Evolutionary conservation across 345 rosid species (phyloP), one percentile per base, ranked within the genome.

Genomic region (Corchorus olitorius): DNA sequence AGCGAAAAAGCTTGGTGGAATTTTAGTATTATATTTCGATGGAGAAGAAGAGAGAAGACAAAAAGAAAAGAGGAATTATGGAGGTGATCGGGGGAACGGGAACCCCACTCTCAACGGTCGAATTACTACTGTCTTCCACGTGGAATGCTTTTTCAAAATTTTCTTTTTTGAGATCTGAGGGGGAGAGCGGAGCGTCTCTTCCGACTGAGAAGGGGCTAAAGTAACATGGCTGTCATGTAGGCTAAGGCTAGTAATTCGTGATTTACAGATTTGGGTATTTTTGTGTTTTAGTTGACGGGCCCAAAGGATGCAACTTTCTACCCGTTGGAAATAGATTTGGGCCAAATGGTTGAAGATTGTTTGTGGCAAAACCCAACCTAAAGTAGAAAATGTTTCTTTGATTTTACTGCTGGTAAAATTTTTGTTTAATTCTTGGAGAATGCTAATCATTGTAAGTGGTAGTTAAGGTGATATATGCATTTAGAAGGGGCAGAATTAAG

Each of bases 61-160:
- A 33, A 58, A 58, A 63, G 74, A 52, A 68, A 76, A 6, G 50
- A 72, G 78, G 55, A 10, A 16, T 52, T 22, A 13, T 16, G 74
- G 35, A 43, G 68, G 34, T 27, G 48, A 53, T 19, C 14, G 67
- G 48, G 1, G 7, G 19, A 4, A 20, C 3, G 43, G 43, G 43
- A 39, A n/a, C 20, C 75, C 79, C 61, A 17, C 72, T 20, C 49
- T 33, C 81, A 92, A 92, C 95, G 97, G 97, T 92, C 97, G 89
- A 89, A 75, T 84, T 59, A 1, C 4, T 9, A 48, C 2, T 17
- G 14, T 15, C 4, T 6, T 83, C 78, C 93, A 90, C 81, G 86
- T 86, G 92, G 83, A 41, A 17, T 35, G 12, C 53, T 14, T 67
- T 74, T 86, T 86, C 60, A 56, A 84, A 83, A 17, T 59, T 59